Evolutionary conservation across 179 eudicot species (phyloP), one percentile per base, ranked within the genome.

Genomic region (Beta corolliflora): DNA sequence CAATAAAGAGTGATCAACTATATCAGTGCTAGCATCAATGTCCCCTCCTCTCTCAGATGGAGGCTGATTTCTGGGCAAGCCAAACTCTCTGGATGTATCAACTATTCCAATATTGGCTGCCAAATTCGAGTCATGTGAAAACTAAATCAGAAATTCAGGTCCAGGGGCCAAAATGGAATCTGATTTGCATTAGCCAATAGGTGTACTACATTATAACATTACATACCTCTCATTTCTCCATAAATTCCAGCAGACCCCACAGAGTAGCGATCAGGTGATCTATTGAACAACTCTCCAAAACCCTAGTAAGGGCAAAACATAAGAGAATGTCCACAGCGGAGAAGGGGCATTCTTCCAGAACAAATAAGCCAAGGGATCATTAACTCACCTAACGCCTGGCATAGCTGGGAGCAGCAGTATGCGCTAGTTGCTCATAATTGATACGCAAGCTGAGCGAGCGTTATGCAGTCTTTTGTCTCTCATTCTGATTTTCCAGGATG

Each of bases 31-130:
- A 9, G 95, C 92, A 88, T 93, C 97, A 76, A 91, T 88, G 84
- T 93, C 97, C 45, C 85, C 90, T 63, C 91, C 92, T 83, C 97
- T 88, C 87, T 93, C 97, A 60, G 97, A 92, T 80, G 92, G 89
- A 52, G 92, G 88, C 74, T 85, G 97, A 83, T 91, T 83, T 72
- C 88, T 84, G 76, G 81, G 81, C 25, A 79, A 80, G 41, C 75
- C 84, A 73, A 81, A 77, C 78, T 84, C 86, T 61, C 81, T 84
- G 16, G 83, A 81, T 54, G 75, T 75, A 58, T 79, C 76, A 56
- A 48, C 19, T 8, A 79, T 60, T 64, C 80, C 66, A 21, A 71
- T 54, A 48, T 77, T 76, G 45, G 86, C 86, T 84, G 86, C 83
- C 80, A 77, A 65, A 78, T 29, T 9, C 46, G 23, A 80, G 21